Percentiles rank a stretch among this genome's conserved stretches.
Conservation (phyloP, 2,329 filamentous ascomycete species). For the Amesomyces nigricolor region DNA sequence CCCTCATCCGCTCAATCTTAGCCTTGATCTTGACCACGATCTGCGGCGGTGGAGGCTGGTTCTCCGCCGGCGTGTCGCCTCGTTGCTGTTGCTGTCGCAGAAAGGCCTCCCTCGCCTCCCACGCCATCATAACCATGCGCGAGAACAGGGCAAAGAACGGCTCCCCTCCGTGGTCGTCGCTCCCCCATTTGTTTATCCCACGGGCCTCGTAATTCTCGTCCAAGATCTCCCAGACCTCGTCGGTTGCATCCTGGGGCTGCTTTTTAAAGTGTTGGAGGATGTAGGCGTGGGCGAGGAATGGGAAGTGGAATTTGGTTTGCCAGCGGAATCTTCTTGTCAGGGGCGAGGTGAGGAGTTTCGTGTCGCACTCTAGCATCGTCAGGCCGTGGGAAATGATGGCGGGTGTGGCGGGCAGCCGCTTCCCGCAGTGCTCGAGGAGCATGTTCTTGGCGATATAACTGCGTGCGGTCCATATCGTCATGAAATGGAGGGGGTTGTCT, state of each 20-base stretch:
- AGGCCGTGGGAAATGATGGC: constrained; percentile 30
- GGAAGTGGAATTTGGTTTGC: constrained; percentile 35
- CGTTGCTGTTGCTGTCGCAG: background rate
- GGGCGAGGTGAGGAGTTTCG: constrained; percentile 28
- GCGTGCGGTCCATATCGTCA: constrained; percentile 37
- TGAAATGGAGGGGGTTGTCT: constrained; percentile 37
- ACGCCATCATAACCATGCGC: constrained; percentile 3
- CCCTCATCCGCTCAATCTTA: background rate
- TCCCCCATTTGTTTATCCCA: background rate
- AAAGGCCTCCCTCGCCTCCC: constrained; percentile 3
- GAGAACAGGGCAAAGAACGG: constrained; percentile 2
- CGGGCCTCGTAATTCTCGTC: constrained; percentile 29
- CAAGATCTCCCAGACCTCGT: constrained; percentile 32
- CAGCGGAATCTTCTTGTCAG: constrained; percentile 34
- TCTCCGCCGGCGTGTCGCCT: background rate
- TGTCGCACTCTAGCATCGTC: constrained; percentile 35
- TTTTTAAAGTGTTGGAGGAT: constrained; percentile 33
- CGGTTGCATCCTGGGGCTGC: constrained; percentile 24
- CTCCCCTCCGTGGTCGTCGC: background rate
- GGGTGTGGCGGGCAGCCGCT: constrained; percentile 24
- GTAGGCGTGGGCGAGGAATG: constrained; percentile 38
- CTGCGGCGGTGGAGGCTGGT: background rate
- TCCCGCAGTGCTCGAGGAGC: constrained; percentile 45
- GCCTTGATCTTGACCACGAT: constrained; percentile 1
- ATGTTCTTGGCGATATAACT: constrained; percentile 42